phyloP scores from a whole-genome alignment of 345 rosid species.

The Microcos paniculata region DNA sequence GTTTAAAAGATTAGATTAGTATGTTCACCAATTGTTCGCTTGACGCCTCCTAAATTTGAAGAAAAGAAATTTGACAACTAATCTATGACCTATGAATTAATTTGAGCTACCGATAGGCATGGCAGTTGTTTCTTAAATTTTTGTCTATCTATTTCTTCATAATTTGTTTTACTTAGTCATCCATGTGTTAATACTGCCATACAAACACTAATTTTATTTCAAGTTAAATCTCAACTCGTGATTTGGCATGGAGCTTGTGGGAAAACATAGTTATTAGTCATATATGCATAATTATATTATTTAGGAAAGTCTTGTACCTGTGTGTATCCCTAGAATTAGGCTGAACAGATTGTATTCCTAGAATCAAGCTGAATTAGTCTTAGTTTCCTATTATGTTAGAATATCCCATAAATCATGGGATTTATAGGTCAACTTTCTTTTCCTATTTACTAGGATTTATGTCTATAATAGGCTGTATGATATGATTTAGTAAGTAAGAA shows the following conservation, averaged over 20 bases:
- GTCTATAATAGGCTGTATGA: too few relatives aligned
- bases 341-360: too few relatives aligned
- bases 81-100: not conserved
- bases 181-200: not conserved
- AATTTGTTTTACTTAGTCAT: not conserved
- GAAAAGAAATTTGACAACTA: not conserved
- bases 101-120: not conserved
- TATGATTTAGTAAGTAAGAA: too few relatives aligned
- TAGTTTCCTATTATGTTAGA: too few relatives aligned
- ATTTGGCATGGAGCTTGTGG: not conserved
- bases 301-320: too few relatives aligned
- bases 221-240: not conserved
- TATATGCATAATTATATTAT: too few relatives aligned
- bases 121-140: not conserved
- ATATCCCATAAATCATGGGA: too few relatives aligned
- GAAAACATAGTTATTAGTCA: too few relatives aligned
- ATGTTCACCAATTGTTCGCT: not conserved
- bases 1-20: not conserved
- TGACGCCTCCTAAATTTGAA: not conserved
- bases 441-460: too few relatives aligned
- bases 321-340: too few relatives aligned
- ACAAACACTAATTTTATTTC: not conserved
- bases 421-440: too few relatives aligned
- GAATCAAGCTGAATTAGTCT: too few relatives aligned
- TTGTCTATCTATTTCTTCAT: not conserved